A percentile compares a stretch with the other conserved stretches of the same genome.
Evolutionary conservation across 352 stramenopile genomes (phyloP).

Genomic region (Phytopythium aichiense): DNA sequence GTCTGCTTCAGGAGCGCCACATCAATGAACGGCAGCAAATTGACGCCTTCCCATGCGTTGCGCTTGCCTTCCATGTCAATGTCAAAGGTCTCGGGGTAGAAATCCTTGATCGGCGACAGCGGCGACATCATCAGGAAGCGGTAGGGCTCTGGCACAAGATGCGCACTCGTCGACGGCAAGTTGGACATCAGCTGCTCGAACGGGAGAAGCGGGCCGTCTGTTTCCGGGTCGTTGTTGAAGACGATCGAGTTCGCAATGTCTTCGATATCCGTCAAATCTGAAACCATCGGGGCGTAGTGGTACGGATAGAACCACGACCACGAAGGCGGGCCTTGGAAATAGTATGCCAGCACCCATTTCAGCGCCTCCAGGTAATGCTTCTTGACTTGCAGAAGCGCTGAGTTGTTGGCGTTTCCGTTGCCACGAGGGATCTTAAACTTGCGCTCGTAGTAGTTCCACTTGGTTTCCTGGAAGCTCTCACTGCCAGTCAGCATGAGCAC

Average conservation of each 20-base stretch:
- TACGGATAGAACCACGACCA: conserved; percentile 99
- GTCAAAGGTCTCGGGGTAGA: conserved; percentile 87
- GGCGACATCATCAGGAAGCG: conserved; percentile 94
- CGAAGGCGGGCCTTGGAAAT: conserved; percentile 91
- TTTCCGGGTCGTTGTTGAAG: conserved; percentile 77
- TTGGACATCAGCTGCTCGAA: conserved; percentile 99
- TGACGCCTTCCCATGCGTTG: conserved; percentile 99
- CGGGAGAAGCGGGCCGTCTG: conserved; percentile 88
- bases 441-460: conserved; percentile 82
- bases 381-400: conserved; percentile 55
- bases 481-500: conserved; percentile 59
- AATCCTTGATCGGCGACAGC: conserved; percentile 95
- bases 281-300: conserved; percentile 99
- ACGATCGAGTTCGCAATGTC: conserved; percentile 51
- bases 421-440: conserved; percentile 69
- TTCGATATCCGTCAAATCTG: conserved; percentile 93
- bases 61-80: conserved; percentile 87
- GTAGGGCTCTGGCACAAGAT: conserved; percentile 93
- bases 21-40: conserved; percentile 99
- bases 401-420: conserved; percentile 54
- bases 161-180: conserved; percentile 92
- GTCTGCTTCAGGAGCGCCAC: conserved; percentile 87
- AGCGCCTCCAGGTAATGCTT: conserved; percentile 77
- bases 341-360: conserved; percentile 79
- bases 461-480: conserved; percentile 77